phyloP scores from a whole-genome alignment of 2,329 filamentous ascomycete species.

The Thielaviopsis cerberus region DNA sequence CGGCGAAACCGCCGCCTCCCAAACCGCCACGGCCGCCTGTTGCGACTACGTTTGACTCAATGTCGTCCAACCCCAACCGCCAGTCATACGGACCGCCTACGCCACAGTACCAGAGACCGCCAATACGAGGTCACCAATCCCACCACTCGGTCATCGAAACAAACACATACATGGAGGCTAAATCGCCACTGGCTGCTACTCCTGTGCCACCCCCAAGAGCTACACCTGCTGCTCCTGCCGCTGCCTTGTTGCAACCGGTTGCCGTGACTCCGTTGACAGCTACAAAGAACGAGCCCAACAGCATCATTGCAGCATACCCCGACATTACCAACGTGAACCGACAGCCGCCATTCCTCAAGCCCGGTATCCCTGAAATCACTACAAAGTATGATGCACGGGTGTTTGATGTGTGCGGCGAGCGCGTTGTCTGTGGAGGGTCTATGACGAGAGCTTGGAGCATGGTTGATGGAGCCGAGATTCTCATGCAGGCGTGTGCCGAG shows the following conservation, averaged over 20 bases:
- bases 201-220: conserved; percentile 5
- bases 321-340: conserved; percentile 73
- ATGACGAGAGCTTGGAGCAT: conserved; percentile 80
- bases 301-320: conserved; percentile 49
- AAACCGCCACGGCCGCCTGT: conserved; percentile 5
- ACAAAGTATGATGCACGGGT: conserved; percentile 76
- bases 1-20: conserved; percentile 8
- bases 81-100: conserved; percentile 2
- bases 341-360: conserved; percentile 55
- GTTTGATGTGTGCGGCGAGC: conserved; percentile 74
- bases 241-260: conserved; percentile 12
- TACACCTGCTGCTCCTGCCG: conserved; percentile 14
- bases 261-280: conserved; percentile 3
- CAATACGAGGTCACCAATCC: conserved; percentile 7
- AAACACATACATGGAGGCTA: conserved; percentile 1
- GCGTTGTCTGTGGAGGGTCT: conserved; percentile 70
- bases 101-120: conserved; percentile 7
- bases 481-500: conserved; percentile 71
- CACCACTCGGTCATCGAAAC: conserved; percentile 10
- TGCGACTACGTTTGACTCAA: conserved; percentile 2
- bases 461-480: conserved; percentile 58
- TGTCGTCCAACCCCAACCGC: background rate
- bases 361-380: conserved; percentile 54
- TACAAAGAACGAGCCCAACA: conserved; percentile 24
- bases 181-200: background rate